Evolutionary conservation across 106 monocot genomes (phyloP), one percentile per base, ranked within the genome.

Genomic region (Dendrobium chrysotoxum): DNA sequence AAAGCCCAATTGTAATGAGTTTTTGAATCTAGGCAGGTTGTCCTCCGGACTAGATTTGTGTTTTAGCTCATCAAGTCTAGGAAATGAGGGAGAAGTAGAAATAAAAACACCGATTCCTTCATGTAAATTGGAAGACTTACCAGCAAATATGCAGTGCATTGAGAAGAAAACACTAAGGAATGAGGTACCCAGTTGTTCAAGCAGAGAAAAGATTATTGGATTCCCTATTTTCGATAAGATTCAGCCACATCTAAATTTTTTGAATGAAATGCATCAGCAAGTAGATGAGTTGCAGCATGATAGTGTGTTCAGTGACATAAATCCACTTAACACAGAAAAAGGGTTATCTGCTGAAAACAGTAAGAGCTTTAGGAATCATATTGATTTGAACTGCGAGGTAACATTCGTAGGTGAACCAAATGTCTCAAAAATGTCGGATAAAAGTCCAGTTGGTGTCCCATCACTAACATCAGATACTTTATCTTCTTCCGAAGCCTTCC

Each of bases 351-450:
- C 10, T 47, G 79, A 28, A 65, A 83, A 80, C 40, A 71, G 38
- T 30, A 41, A 18, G 13, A 53, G 23, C 17, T 50, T 41, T 1
- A 81, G 40, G 71, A 61, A 81, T 40, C 40, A 82, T 77, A 86
- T 89, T 50, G 80, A 92, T 83, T 72, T 92, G 78, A 92, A 92
- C 41, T 83, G 77, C 44, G 57, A 61, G 20, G 39, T 77, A 70
- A 53, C 75, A 39, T 75, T 31, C 38, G 18, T 75, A 16, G 83
- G 80, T 61, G 74, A 80, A 26, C 38, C 28, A 28, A 61, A 77
- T 21, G 61, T 61, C 0, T 26, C 54, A 12, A 73, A 82, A 17
- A 35, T 68, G 18, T 44, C 79, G 35, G 45, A 58, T 23, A 72
- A 83, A 79, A 64, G 42, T 41, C 55, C 83, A 54, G 18, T 35